Percentiles rank a stretch among this genome's conserved stretches.
phyloP scores from a whole-genome alignment of 2,329 filamentous ascomycete genomes.

The Cladorrhinum sp. region DNA sequence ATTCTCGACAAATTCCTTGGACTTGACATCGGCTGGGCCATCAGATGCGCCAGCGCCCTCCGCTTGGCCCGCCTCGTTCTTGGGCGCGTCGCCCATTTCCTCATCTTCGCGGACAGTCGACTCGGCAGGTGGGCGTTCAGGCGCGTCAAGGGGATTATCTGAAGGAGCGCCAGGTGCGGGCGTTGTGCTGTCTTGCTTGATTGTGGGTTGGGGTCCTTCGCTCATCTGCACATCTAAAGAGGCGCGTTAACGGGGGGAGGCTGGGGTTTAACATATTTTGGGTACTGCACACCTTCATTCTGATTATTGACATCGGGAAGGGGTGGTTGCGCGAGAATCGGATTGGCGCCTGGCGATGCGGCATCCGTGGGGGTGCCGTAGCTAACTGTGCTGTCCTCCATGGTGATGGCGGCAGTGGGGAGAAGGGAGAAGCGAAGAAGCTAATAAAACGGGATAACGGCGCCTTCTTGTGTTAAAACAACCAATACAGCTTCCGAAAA shows the following conservation, averaged over 20 bases:
- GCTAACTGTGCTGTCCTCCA: slow-evolving; percentile 57
- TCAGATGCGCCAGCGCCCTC: slow-evolving; percentile 37
- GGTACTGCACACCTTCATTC: slow-evolving; percentile 45
- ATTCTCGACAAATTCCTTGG: slow-evolving; percentile 78
- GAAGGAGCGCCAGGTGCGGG: slow-evolving; percentile 51
- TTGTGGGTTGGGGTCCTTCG: slow-evolving; percentile 49
- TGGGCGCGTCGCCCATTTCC: slow-evolving; percentile 70
- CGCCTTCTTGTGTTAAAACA: background rate
- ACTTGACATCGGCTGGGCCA: slow-evolving; percentile 57
- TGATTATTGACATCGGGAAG: slow-evolving; percentile 41
- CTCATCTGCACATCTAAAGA: slow-evolving; percentile 62
- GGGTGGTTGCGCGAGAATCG: slow-evolving; percentile 54
- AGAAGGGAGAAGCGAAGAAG: slow-evolving; percentile 1
- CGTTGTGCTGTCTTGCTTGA: slow-evolving; percentile 61
- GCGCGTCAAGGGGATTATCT: slow-evolving; percentile 68
- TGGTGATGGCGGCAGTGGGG: slow-evolving; percentile 35
- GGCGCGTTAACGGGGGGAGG: slow-evolving; percentile 19
- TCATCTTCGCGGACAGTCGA: slow-evolving; percentile 66
- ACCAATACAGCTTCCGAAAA: background rate
- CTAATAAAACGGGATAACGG: slow-evolving; percentile 9
- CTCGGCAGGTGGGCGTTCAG: slow-evolving; percentile 61
- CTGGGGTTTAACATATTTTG: background rate
- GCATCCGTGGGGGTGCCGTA: slow-evolving; percentile 58
- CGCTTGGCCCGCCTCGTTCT: slow-evolving; percentile 46
- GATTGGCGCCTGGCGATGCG: slow-evolving; percentile 55